Evolutionary conservation across 495 filamentous ascomycete species (phyloP).

Genomic region (Penicillium manginii): DNA sequence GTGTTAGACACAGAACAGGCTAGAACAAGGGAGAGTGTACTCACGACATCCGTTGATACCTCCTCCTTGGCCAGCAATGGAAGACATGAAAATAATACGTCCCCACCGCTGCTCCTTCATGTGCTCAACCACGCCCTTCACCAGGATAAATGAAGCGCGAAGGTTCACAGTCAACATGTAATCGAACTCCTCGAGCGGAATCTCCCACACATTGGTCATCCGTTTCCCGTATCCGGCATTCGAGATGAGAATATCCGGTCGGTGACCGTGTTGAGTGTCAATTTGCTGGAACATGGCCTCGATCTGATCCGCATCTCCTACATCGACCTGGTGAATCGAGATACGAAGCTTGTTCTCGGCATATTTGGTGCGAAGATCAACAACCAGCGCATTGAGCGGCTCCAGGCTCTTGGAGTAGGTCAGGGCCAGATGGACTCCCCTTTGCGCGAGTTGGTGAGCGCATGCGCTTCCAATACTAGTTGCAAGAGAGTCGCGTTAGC

Average conservation of each 20-base stretch:
- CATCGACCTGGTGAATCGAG: constrained; percentile 60
- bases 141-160: constrained; percentile 65
- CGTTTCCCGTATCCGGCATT: constrained; percentile 61
- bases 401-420: constrained; percentile 60
- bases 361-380: constrained; percentile 39
- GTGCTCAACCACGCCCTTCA: constrained; percentile 64
- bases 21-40: constrained; percentile 15
- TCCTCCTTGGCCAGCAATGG: constrained; percentile 66
- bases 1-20: not conserved
- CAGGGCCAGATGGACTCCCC: constrained; percentile 61
- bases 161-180: constrained; percentile 68
- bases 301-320: constrained; percentile 54
- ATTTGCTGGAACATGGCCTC: constrained; percentile 56
- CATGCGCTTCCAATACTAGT: constrained; percentile 64
- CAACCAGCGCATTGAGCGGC: constrained; percentile 48
- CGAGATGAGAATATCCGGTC: constrained; percentile 65
- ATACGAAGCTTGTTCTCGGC: constrained; percentile 44
- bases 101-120: constrained; percentile 69
- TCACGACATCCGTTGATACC: constrained; percentile 68
- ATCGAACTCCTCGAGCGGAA: constrained; percentile 66
- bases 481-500: constrained; percentile 3
- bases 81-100: constrained; percentile 68
- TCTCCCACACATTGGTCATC: constrained; percentile 54
- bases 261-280: constrained; percentile 51
- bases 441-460: constrained; percentile 55